Evolutionary conservation across 225 moss, liverwort and hornwort genomes (phyloP), one percentile per base, ranked within the genome.

Genomic region (Rhytidiadelphus loreus): DNA sequence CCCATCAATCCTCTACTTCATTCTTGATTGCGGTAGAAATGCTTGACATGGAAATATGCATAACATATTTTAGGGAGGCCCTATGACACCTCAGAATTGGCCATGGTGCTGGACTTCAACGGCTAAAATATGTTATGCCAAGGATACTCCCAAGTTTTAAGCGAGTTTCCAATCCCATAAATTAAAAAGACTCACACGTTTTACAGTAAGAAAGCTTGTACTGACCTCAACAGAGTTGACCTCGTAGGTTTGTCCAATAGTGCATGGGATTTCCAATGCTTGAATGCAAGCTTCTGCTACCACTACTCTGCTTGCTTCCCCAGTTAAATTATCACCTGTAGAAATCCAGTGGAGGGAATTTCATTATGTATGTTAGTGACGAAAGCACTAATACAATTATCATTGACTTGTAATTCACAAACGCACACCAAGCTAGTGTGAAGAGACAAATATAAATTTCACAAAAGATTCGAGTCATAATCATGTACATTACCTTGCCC

Each of bases 201-300:
- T 29, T 43, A 30, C 24, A 48, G 56, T 43, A 37, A 81, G 82
- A 82, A 55, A 88, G 48, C 37, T 72, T 52, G 12, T 13, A 63
- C 93, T 92, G 77, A 97, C 97, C 96, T 97, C 92, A 37, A 93
- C 83, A 59, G 96, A 97, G 69, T 86, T 95, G 73, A 99, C 84
- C 87, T 97, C 99, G 87, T 95, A 99, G 13, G 93, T 94, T 93
- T 99, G 96, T 81, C 95, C 95, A 88, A 93, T 57, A 60, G 97
- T 96, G 83, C 90, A 96, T 15, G 94, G 94, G 76, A 96, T 92
- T 86, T 95, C 92, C 66, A 99, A 84, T 62, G 94, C 94, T 92
- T 96, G 95, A 64, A 99, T 89, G 90, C 97, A 99, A 86, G 97
- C 96, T 92, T 97, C 99, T 60, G 99, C 99, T 65, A 99, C 92